Percentiles rank a stretch among this genome's conserved stretches.
Evolutionary conservation across 257 asterid species (phyloP).

Genomic region (Solanum pimpinellifolium): DNA sequence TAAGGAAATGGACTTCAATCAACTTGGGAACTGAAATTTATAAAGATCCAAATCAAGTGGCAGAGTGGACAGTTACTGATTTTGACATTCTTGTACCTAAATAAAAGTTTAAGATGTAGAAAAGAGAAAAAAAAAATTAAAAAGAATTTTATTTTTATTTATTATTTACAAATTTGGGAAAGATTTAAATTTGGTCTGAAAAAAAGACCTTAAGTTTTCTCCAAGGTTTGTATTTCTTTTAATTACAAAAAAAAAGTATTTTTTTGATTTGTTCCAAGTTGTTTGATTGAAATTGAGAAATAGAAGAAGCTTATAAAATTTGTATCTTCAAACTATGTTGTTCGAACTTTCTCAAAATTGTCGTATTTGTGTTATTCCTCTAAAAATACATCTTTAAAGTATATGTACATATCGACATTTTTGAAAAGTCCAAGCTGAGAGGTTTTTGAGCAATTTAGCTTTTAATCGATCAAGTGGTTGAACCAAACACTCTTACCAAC

Average conservation of each 20-base stretch:
- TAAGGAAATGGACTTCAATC: constrained; percentile 56
- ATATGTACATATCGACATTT: rapidly evolving
- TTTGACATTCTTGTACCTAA: constrained; percentile 51
- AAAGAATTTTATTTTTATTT: too few relatives aligned
- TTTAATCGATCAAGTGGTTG: neutral
- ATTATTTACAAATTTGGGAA: neutral
- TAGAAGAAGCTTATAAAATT: neutral
- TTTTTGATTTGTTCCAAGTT: neutral
- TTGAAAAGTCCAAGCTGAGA: rapidly evolving
- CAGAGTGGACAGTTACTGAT: constrained; percentile 80
- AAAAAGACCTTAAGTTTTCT: neutral
- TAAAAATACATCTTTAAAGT: neutral
- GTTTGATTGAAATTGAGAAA: neutral
- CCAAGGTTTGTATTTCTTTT: neutral
- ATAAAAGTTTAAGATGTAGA: neutral
- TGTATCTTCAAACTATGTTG: neutral
- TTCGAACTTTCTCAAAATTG: neutral
- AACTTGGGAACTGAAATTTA: constrained; percentile 67
- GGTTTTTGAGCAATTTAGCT: neutral
- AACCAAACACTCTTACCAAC: neutral
- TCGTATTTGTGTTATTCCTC: rapidly evolving
- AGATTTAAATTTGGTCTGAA: neutral
- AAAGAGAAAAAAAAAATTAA: neutral
- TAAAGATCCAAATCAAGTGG: constrained; percentile 50
- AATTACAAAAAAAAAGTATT: too few relatives aligned